Conservation (phyloP, 345 rosid genomes). For the Eucalyptus erythrocorys region DNA sequence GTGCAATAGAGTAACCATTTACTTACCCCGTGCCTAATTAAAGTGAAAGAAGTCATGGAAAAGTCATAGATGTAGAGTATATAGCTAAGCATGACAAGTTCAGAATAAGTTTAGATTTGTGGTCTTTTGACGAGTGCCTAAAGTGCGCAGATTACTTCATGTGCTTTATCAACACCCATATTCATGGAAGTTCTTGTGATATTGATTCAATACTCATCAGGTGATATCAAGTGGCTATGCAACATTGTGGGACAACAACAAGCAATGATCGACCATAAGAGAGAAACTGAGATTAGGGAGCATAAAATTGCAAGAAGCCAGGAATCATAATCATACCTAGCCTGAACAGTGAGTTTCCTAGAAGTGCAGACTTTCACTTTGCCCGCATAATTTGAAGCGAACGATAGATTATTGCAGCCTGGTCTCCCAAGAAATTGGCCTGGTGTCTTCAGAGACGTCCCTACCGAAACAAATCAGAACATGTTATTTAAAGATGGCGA, state of each 20-base stretch:
- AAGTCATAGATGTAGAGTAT: neutral
- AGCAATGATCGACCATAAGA: neutral
- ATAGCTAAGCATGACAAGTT: neutral
- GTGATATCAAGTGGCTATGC: neutral
- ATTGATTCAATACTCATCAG: neutral
- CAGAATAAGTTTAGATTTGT: neutral
- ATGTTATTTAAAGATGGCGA: neutral
- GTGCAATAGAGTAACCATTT: neutral
- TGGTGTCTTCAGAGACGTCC: conserved; percentile 22
- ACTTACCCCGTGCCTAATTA: neutral
- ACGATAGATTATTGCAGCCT: conserved; percentile 30
- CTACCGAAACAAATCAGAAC: conserved; percentile 7
- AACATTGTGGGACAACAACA: neutral
- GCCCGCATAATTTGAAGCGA: conserved; percentile 14
- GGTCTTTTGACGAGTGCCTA: neutral
- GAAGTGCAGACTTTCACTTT: conserved; percentile 27
- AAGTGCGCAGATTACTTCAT: neutral
- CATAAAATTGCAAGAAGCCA: neutral
- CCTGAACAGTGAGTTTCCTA: conserved; percentile 40
- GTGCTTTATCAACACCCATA: neutral
- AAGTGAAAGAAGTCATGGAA: neutral
- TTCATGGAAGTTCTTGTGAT: neutral
- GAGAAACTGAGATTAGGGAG: neutral
- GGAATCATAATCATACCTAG: conserved; percentile 18
- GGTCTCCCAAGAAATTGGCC: conserved; percentile 5